Evolutionary conservation across 2,329 filamentous ascomycete species (phyloP).

Genomic region (Sporothrix inflata): DNA sequence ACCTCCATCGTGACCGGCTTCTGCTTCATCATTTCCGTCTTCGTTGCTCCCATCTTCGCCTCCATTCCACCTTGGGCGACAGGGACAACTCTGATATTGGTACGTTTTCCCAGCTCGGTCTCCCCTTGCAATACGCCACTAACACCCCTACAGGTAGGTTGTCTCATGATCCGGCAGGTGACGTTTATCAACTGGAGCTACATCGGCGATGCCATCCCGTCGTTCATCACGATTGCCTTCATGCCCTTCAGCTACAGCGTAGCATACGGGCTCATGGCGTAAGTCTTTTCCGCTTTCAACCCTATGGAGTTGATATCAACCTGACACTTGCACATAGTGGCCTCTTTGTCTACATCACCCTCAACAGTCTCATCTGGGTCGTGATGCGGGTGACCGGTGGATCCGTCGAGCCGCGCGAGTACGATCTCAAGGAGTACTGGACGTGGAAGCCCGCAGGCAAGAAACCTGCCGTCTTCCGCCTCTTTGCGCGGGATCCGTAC

Average conservation of each 20-base stretch:
- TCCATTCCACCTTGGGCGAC: slow-evolving; percentile 80
- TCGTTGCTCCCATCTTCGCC: slow-evolving; percentile 76
- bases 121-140: background rate
- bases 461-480: slow-evolving; percentile 53
- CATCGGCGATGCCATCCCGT: slow-evolving; percentile 74
- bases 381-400: slow-evolving; percentile 50
- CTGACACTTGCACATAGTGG: slow-evolving; percentile 43
- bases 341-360: slow-evolving; percentile 56
- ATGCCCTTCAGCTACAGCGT: slow-evolving; percentile 82
- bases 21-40: slow-evolving; percentile 72
- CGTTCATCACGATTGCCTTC: slow-evolving; percentile 73
- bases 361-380: slow-evolving; percentile 54
- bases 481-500: slow-evolving; percentile 38
- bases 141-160: slow-evolving; percentile 59
- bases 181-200: slow-evolving; percentile 77
- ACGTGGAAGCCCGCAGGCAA: slow-evolving; percentile 55
- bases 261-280: slow-evolving; percentile 76
- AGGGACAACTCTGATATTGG: slow-evolving; percentile 71
- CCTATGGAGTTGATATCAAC: background rate
- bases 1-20: slow-evolving; percentile 70
- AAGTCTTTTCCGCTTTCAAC: slow-evolving; percentile 39
- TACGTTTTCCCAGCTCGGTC: slow-evolving; percentile 39
- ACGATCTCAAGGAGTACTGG: slow-evolving; percentile 61
- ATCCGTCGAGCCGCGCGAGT: slow-evolving; percentile 52
- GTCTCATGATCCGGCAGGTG: slow-evolving; percentile 77